These are phyloP conservation scores for Cucumis hystrix DNA, from an alignment of 306 rosid species.

Conservation along the genomic window DNA sequence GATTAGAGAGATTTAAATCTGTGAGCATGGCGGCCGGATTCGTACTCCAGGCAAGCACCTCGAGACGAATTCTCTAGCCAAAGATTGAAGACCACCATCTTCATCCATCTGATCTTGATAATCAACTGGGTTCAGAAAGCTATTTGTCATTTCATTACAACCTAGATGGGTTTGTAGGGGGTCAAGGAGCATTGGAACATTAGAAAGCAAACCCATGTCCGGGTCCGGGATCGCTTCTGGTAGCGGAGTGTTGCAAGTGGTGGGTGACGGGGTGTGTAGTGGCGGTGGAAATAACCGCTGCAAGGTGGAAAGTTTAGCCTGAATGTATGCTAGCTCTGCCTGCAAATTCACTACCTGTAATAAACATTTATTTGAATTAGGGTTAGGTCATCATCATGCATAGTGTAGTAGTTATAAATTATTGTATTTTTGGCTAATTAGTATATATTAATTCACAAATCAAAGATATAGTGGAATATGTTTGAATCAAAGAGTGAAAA, in stretches of 20 bases:
- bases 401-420: not conserved
- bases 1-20: not conserved
- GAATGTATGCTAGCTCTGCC: constrained; percentile 63
- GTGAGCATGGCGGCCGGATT: constrained; percentile 33
- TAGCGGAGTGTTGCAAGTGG: not conserved
- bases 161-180: constrained; percentile 20
- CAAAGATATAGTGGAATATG: not conserved
- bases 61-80: constrained; percentile 48
- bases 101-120: constrained; percentile 17
- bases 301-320: constrained; percentile 54
- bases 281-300: constrained; percentile 14
- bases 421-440: not conserved
- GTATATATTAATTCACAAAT: not conserved
- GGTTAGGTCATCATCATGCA: not conserved
- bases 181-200: constrained; percentile 26
- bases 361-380: not conserved
- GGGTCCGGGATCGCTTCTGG: not conserved
- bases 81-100: constrained; percentile 40
- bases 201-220: constrained; percentile 18
- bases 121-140: constrained; percentile 6
- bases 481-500: no score
- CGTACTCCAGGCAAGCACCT: constrained; percentile 55
- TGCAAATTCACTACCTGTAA: constrained; percentile 67
- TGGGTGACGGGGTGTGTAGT: not conserved
- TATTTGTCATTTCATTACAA: constrained; percentile 9